These are phyloP conservation scores for Podospora bellae-mahoneyi DNA, from an alignment of 495 filamentous ascomycete genomes.

Conservation along the genomic window DNA sequence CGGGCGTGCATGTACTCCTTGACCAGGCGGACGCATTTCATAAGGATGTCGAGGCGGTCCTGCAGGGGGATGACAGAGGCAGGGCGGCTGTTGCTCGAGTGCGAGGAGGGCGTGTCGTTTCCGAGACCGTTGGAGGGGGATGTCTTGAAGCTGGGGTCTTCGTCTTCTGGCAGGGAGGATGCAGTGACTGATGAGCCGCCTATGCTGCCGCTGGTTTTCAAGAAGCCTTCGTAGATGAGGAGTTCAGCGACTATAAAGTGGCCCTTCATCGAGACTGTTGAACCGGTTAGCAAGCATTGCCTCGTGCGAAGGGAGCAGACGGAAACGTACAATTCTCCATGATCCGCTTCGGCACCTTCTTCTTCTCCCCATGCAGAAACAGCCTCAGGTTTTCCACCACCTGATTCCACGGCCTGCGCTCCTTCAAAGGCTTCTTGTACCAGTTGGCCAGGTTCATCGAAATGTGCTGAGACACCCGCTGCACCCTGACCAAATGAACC, in stretches of 20 bases:
- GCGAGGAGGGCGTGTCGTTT: not conserved
- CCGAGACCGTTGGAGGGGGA: not conserved
- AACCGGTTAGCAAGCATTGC: not conserved
- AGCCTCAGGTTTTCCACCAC: slow-evolving; percentile 24
- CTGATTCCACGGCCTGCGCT: not conserved
- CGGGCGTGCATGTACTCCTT: slow-evolving; percentile 25
- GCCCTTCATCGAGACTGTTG: slow-evolving; percentile 23
- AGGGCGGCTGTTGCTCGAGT: not conserved
- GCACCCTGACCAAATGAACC: slow-evolving; percentile 29
- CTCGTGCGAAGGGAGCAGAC: not conserved
- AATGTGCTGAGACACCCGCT: slow-evolving; percentile 32
- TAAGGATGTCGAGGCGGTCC: slow-evolving; percentile 23
- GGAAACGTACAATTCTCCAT: slow-evolving; percentile 18
- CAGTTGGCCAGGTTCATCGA: slow-evolving; percentile 8
- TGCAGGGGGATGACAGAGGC: not conserved
- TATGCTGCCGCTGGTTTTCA: slow-evolving; percentile 16
- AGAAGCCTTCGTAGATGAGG: slow-evolving; percentile 26
- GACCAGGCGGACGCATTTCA: slow-evolving; percentile 22
- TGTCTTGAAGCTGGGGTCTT: not conserved
- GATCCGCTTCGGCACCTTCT: slow-evolving; percentile 21
- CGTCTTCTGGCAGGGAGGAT: not conserved
- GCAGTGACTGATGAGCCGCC: slow-evolving; percentile 1
- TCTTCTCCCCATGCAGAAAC: slow-evolving; percentile 21
- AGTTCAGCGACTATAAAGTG: slow-evolving; percentile 32
- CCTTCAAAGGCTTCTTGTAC: not conserved